A percentile compares a stretch with the other conserved stretches of the same genome.
These are phyloP conservation scores for Fraxinus sp. DNA, from an alignment of 305 asterid species.

Conservation along the genomic window DNA sequence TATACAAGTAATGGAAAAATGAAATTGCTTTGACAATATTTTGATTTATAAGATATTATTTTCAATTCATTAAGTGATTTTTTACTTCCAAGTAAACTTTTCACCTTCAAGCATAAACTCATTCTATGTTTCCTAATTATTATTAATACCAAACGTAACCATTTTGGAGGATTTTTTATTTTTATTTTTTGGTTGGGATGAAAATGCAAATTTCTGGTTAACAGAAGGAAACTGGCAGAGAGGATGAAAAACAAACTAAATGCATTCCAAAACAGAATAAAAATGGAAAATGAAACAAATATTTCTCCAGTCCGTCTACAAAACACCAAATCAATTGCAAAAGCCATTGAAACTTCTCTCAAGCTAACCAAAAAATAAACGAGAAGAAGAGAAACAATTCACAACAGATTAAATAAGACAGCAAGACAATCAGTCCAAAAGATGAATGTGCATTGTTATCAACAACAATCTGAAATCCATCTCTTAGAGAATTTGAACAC, in stretches of 20 bases:
- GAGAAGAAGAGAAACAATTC: constrained; percentile 23
- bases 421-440: constrained; percentile 31
- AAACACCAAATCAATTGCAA: constrained; percentile 9
- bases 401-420: constrained; percentile 25
- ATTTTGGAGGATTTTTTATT: neutral
- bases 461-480: constrained; percentile 32
- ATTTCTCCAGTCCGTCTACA: neutral
- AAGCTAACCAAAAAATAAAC: neutral
- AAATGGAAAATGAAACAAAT: neutral
- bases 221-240: neutral
- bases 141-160: neutral
- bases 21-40: too few relatives aligned
- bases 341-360: constrained; percentile 16
- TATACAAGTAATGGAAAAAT: too few relatives aligned
- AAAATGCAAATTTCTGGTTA: neutral
- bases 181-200: neutral
- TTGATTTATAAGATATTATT: too few relatives aligned
- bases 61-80: neutral
- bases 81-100: neutral
- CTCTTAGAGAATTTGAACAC: constrained; percentile 17
- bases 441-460: constrained; percentile 33
- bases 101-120: neutral
- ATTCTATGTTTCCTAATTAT: neutral
- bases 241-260: neutral
- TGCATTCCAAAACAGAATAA: neutral